Evolutionary conservation across 768 basidiomycete genomes (phyloP), one percentile per base, ranked within the genome.

Genomic region (Tephrocybe sp.): DNA sequence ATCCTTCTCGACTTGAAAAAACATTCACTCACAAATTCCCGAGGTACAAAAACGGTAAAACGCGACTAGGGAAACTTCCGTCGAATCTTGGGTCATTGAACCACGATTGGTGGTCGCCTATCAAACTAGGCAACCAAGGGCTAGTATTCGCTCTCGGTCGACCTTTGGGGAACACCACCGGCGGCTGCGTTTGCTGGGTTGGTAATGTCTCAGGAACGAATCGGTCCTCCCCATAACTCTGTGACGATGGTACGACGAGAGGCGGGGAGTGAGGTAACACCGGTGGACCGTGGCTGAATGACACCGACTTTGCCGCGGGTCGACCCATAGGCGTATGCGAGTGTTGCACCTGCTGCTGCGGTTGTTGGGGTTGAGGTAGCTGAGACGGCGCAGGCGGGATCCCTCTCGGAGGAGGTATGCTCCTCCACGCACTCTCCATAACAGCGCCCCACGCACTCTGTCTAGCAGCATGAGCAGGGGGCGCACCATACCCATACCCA

Each of bases 11-110:
- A 11, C 27, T 5, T 29, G 27, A 57, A 50, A 49, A 51, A 54
- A 48, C 42, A 48, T 42, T 18, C 10, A 86, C 91, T 67, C 64
- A 93, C 92, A 97, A 60, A 66, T 97, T 94, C 29, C 94, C 92
- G n/a, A 94, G 78, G 65, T 94, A 94, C 63, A 98, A 75, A 69
- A 91, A 94, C 48, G 91, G 91, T 52, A 97, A 67, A 54, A 98
- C 93, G 19, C 94, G 77, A 60, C 89, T 92, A 13, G 95, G 95
- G 72, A 98, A 94, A 60, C 89, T 92, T 38, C 95, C 94, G 64
- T 98, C 94, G 64, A 97, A 98, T 52, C 90, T 71, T 27, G 83
- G 80, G 64, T 94, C 91, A 59, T 93, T 87, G 69, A 97, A 97
- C 94, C 94, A 98, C n/a, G 84, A 76, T 67, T 89, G 83, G 60